Evolutionary conservation across 495 filamentous ascomycete species (phyloP).

Genomic region (Hyaloscypha finlandica): DNA sequence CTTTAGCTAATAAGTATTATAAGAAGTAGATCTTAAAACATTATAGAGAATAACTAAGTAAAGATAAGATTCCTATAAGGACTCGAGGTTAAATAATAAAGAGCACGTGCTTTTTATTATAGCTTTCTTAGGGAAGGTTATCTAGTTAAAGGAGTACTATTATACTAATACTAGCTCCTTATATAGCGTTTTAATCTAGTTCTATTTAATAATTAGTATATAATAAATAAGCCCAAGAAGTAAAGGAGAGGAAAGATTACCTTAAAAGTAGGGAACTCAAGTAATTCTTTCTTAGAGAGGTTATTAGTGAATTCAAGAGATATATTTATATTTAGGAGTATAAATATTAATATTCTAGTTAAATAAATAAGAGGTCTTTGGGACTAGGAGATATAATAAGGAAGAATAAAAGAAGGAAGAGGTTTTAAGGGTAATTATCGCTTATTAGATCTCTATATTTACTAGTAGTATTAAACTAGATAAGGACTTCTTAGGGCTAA

Average conservation of each 20-base stretch:
- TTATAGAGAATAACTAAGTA: no score
- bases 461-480: no score
- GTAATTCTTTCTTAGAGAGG: conserved; percentile 63
- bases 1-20: no score
- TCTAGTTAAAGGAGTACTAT: conserved; percentile 76
- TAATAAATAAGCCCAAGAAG: background rate
- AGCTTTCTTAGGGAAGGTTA: conserved; percentile 48
- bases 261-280: conserved; percentile 71
- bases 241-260: conserved; percentile 35
- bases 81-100: conserved; percentile 83
- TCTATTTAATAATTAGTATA: conserved; percentile 31
- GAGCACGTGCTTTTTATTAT: conserved; percentile 66
- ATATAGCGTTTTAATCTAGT: conserved; percentile 72
- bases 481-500: no score
- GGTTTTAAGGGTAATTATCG: no score
- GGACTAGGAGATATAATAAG: no score
- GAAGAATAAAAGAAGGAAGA: no score
- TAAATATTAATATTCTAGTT: conserved; percentile 56
- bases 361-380: no score
- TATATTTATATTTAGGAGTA: conserved; percentile 46
- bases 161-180: conserved; percentile 81
- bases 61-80: no score
- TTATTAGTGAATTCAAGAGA: conserved; percentile 58
- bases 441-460: no score
- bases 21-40: no score